Evolutionary conservation across 179 eudicot genomes (phyloP), one percentile per base, ranked within the genome.

Genomic region (Vitellaria paradoxa): DNA sequence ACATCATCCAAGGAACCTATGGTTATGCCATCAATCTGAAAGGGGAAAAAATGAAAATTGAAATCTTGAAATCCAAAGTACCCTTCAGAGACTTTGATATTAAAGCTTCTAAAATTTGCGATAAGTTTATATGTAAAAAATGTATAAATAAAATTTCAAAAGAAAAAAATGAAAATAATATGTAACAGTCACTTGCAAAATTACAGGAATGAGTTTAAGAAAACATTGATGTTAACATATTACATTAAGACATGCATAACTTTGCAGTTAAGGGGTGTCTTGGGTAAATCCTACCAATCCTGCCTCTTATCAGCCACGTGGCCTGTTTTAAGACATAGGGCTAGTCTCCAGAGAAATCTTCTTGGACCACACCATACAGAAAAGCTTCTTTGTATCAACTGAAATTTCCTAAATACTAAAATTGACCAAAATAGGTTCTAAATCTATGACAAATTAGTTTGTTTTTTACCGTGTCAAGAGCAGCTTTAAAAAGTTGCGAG

Each of bases 1-100:
- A 94, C 86, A 81, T 96, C 99, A 86, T 96, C 99, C 84, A 94
- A 84, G 72, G 98, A 94, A 79, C 92, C 90, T 77, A 96, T 75
- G 75, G 87, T 84, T 46, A 92, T 83, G 53, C 92, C 98, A 78
- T 89, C 96, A 81, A 89, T 81, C 99, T 96, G 91, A 71, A 82
- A 82, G 21, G 60, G 65, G 56, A 63, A 76, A 76, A 40, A 17
- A 45, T 21, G 21, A 57, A 62, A 42, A 45, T 64, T 8, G 18
- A 72, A 30, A 30, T 30, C n/a, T n/a, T 30, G 37, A 30, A 30
- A 30, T 30, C 15, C 52, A 73, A n/a, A 59, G 37, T 56, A 9
- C 26, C 42, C 57, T 72, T 64, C 65, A 64, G 37, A 60, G 13
- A 40, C 13, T 68, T 21, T 61, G 50, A 70, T 30, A 77, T 53